Base-by-base conservation (phyloP, 176 grass and related monocot species). In the Alloteropsis semialata region DNA sequence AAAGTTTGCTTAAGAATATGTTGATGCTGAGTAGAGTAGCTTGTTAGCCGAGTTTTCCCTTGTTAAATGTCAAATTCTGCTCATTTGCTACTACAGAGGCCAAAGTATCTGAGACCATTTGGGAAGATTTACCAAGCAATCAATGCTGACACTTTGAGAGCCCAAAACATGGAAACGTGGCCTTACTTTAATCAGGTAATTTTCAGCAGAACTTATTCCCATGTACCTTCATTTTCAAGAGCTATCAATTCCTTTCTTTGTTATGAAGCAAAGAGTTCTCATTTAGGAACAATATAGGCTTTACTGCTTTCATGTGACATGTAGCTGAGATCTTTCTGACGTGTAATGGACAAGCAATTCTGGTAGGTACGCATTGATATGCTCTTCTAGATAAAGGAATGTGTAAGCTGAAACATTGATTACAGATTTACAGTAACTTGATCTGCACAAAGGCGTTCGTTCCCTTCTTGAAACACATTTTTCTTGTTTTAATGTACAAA, bases 121-220 rank as follows among this genome's bases (percentile, higher is more conserved):
- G 96, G 96, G 76, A 91, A 88, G 84, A 98, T 95, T 74, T 98
- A 93, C 71, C 96, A 98, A 77, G 90, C 92, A 12, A 95, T 98
- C 70, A 98, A 98, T 43, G 14, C 88, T 0, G 92, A 95, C 79
- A 98, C 88, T 18, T 54, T 95, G 41, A 79, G 92, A 77, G 96
- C 96, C 4, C 96, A 95, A 57, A 95, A 95, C 51, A 95, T 94
- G 84, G 92, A 98, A 85, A 98, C 96, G 1, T 95, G 80, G 79
- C 96, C 96, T 22, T 95, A 95, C 75, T 98, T 95, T 45, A 93
- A 93, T 86, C 92, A 98, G 88, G 96, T 98, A 62, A 45, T 78
- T 91, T 84, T 46, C 44, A 37, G 48, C 53, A 37, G 46, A 64
- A 56, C 34, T 74, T 65, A 6, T 34, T 34, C 55, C 10, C 22